Evolutionary conservation across 768 basidiomycete species (phyloP), one percentile per base, ranked within the genome.

Genomic region (Pleurotus platypus): DNA sequence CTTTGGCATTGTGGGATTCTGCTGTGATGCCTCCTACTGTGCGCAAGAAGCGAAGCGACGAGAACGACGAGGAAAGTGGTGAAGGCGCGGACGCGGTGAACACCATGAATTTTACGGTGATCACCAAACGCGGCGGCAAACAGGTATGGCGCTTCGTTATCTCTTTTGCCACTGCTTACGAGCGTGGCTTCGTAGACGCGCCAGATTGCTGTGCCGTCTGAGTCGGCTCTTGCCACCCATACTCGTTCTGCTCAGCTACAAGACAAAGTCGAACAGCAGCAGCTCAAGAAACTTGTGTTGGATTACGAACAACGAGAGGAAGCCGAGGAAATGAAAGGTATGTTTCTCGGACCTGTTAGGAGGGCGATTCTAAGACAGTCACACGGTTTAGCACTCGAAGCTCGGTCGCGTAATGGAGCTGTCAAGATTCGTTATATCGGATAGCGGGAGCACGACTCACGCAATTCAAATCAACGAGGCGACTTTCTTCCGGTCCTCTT

Each of bases 201-300:
- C n/a, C 85, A 92, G 66, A 79, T 99, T 46, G 87, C 92, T 47
- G 86, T 99, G 43, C 97, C 97, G 8, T 76, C 91, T 6, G 87
- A 84, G 62, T 93, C 96, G 6, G 78, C 93, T 2, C 78, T 99
- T 27, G 97, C 96, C 0, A 79, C 94, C 49, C 93, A 97, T 64
- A 95, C 94, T 1, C 85, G 89, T 27, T 84, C 90, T 2, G 92
- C 97, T 43, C 97, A 98, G 66, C 75, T 92, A 60, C 94, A 94
- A 68, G 94, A 95, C 71, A 92, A 89, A 72, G 93, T 92, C 5
- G 97, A 99, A 67, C 96, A 98, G 63, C 94, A 98, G 70, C 92
- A 98, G 60, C 75, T 99, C 62, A 99, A 99, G 75, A 85, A 87
- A n/a, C 80, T 98, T 16, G 97, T 97, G 3, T 80, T 96, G 53